A percentile compares a stretch with the other conserved stretches of the same genome.
Evolutionary conservation across 164 flowering plant species (phyloP).

Genomic region (Magnolia officinalis): DNA sequence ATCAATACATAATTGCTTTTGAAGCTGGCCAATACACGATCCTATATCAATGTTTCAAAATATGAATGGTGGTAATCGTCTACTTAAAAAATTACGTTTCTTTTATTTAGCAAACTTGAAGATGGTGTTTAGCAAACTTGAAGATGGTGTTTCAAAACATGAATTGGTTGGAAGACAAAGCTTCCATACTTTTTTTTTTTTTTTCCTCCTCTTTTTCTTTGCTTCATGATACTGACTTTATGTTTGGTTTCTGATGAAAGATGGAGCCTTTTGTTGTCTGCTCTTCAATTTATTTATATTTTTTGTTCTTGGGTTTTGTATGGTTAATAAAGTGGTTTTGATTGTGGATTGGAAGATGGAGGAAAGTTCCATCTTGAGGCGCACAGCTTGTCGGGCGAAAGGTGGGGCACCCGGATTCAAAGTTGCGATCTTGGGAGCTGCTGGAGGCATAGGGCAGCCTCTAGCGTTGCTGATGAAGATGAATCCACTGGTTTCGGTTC

Average conservation of each 20-base stretch:
- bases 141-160: too few relatives aligned
- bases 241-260: not conserved
- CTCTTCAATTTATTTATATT: not conserved
- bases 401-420: conserved; percentile 95
- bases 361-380: conserved; percentile 38
- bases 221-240: not conserved
- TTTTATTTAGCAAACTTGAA: not conserved
- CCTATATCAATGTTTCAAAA: too few relatives aligned
- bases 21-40: too few relatives aligned
- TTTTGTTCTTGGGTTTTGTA: not conserved
- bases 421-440: conserved; percentile 91
- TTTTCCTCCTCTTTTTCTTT: too few relatives aligned
- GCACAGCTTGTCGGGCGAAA: conserved; percentile 73
- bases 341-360: conserved; percentile 39
- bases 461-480: conserved; percentile 93
- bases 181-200: too few relatives aligned
- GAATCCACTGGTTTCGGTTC: conserved; percentile 88
- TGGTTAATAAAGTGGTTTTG: not conserved
- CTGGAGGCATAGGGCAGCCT: conserved; percentile 98
- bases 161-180: too few relatives aligned
- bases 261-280: not conserved
- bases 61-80: too few relatives aligned
- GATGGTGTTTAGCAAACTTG: not conserved
- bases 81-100: too few relatives aligned
- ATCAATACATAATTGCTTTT: too few relatives aligned